Conservation (phyloP, 257 asterid genomes). For the Forsythia suspensa region DNA sequence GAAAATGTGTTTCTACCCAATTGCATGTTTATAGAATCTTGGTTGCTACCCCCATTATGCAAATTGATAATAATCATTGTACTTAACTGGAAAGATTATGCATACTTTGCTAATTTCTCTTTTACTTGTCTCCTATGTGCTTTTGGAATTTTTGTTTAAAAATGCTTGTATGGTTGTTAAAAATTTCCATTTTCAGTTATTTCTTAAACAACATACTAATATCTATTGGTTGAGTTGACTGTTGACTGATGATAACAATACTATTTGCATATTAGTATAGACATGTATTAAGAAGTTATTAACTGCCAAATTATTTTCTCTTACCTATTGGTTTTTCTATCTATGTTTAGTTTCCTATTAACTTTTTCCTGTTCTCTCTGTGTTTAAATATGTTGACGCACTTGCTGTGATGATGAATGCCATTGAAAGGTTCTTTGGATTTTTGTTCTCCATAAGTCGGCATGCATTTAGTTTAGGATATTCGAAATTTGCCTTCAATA, state of each 20-base stretch:
- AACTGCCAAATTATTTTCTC: neutral
- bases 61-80: neutral
- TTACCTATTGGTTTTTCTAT: neutral
- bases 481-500: neutral
- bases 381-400: neutral
- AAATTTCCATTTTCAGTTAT: neutral
- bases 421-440: neutral
- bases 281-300: neutral
- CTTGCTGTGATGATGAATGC: neutral
- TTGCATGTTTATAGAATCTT: constrained; percentile 1
- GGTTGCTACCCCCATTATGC: neutral
- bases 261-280: neutral
- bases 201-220: neutral
- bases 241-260: neutral
- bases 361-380: neutral
- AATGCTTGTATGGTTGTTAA: neutral
- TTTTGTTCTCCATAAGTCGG: neutral
- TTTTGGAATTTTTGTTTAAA: neutral
- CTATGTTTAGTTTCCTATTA: neutral
- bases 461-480: neutral
- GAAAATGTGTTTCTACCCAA: neutral
- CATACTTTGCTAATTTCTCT: neutral
- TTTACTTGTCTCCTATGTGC: neutral
- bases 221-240: neutral
- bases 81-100: neutral